Evolutionary conservation across 73 alveolate species (phyloP).

Genomic region (Loxodes magnus): DNA sequence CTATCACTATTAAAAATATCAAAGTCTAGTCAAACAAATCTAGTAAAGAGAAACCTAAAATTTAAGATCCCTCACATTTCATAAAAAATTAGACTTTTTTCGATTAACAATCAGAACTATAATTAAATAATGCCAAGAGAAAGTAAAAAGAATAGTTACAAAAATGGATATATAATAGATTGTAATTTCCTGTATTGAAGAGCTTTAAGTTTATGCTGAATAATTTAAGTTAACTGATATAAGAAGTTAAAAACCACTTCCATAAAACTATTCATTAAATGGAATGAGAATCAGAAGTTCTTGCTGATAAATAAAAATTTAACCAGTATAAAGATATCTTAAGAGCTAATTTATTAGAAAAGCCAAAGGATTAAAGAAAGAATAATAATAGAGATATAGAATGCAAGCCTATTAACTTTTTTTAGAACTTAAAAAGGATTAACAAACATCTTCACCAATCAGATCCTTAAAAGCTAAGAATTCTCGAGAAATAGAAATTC

Average conservation of each 20-base stretch:
- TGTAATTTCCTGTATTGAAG: too few relatives aligned
- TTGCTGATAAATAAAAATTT: too few relatives aligned
- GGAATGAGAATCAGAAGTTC: too few relatives aligned
- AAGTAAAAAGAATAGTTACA: too few relatives aligned
- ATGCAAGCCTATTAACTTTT: background rate
- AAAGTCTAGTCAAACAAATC: background rate
- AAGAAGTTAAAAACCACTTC: too few relatives aligned
- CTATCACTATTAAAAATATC: background rate
- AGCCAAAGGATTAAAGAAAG: background rate
- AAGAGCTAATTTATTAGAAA: too few relatives aligned
- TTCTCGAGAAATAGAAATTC: slow-evolving; percentile 16
- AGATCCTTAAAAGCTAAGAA: slow-evolving; percentile 11
- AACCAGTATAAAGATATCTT: too few relatives aligned
- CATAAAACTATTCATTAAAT: too few relatives aligned
- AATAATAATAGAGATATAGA: background rate
- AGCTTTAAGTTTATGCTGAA: too few relatives aligned
- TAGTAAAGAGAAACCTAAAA: background rate
- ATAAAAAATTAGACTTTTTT: background rate
- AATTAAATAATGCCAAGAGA: background rate
- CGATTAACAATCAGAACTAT: background rate
- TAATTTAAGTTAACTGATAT: too few relatives aligned
- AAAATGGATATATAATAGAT: too few relatives aligned
- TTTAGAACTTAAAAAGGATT: background rate
- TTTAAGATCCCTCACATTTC: background rate
- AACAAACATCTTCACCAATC: slow-evolving; percentile 13